phyloP scores from a whole-genome alignment of 1,284 basidiomycete species.

The Ganoderma leucocontextum region DNA sequence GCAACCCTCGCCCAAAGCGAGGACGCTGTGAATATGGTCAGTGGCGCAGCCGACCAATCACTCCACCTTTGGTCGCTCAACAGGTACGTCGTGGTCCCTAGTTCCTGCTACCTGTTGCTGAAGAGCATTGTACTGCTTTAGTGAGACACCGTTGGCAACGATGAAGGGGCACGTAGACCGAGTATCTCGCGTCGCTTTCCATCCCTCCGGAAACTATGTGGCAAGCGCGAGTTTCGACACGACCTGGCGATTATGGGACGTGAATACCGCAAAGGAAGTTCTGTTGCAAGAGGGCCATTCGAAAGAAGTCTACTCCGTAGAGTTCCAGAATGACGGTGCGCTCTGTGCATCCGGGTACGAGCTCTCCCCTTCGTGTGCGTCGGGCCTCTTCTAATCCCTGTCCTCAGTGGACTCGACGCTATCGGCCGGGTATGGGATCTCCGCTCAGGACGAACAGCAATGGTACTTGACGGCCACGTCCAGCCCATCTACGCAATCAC shows the following conservation, averaged over 20 bases:
- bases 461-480: conserved; percentile 98
- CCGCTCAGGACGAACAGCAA: conserved; percentile 93
- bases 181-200: conserved; percentile 94
- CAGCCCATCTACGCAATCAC: conserved; percentile 92
- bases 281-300: conserved; percentile 97
- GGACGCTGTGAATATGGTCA: conserved; percentile 85
- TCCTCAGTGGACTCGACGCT: conserved; percentile 88
- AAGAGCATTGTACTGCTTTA: conserved; percentile 36
- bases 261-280: conserved; percentile 81
- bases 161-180: conserved; percentile 91
- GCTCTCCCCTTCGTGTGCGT: neutral
- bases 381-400: conserved; percentile 19
- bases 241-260: conserved; percentile 99
- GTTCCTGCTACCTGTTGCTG: neutral
- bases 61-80: conserved; percentile 92
- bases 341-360: conserved; percentile 90
- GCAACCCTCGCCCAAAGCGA: conserved; percentile 85
- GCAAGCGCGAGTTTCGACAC: conserved; percentile 97
- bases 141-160: conserved; percentile 82
- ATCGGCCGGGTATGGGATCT: conserved; percentile 98
- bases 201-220: conserved; percentile 93
- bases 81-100: conserved; percentile 56
- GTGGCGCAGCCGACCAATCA: conserved; percentile 88
- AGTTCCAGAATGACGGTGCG: conserved; percentile 96
- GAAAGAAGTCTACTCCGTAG: conserved; percentile 94